Conservation (phyloP, 352 stramenopile genomes). For the Ochromonadaceae sp. region DNA sequence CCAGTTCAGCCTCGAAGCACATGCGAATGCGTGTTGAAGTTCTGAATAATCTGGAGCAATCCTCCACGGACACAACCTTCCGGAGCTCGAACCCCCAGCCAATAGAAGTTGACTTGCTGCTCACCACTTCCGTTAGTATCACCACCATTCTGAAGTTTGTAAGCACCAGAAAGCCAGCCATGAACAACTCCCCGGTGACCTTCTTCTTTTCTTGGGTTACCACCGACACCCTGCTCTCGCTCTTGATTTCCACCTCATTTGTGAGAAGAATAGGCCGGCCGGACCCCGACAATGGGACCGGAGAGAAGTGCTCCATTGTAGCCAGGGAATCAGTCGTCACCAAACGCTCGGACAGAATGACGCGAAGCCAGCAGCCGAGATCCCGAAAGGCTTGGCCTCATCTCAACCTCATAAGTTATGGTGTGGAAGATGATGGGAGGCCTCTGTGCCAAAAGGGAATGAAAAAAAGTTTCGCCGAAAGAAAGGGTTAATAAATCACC, state of each 20-base stretch:
- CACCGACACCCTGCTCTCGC: neutral
- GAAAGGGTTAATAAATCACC: too few relatives aligned
- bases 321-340: too few relatives aligned
- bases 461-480: too few relatives aligned
- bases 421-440: too few relatives aligned
- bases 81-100: neutral
- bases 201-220: neutral
- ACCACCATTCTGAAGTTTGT: constrained; percentile 3
- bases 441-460: too few relatives aligned
- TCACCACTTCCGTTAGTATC: neutral
- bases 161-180: neutral
- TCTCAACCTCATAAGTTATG: too few relatives aligned
- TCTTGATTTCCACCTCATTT: constrained; percentile 8
- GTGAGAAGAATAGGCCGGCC: neutral
- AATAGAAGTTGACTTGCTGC: neutral
- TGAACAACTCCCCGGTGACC: neutral
- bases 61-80: neutral
- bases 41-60: neutral
- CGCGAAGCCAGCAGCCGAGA: too few relatives aligned
- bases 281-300: neutral
- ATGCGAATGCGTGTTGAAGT: neutral
- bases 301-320: constrained; percentile 1
- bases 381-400: too few relatives aligned
- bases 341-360: too few relatives aligned
- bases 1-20: neutral